phyloP scores from a whole-genome alignment of 2,329 filamentous ascomycete genomes.

The Claviceps sorghi region DNA sequence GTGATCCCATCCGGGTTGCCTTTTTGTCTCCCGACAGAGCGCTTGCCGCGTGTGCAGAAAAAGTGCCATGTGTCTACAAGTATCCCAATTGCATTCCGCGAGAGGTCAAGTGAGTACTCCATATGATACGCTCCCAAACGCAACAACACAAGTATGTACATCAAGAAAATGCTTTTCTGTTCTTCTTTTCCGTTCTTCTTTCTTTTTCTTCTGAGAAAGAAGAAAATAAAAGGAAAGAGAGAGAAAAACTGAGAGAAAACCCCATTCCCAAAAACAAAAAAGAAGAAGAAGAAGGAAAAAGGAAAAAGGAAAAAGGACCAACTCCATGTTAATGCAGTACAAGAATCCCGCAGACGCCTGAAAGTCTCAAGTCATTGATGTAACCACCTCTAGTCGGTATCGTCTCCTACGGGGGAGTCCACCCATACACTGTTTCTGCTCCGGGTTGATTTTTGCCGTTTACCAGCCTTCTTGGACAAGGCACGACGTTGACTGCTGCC shows the following conservation, averaged over 20 bases:
- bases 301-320: not conserved
- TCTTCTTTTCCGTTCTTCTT: not conserved
- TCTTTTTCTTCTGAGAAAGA: not conserved
- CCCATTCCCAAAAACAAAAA: not conserved
- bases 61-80: not conserved
- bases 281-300: not conserved
- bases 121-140: conserved; percentile 5
- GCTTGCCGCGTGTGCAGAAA: not conserved
- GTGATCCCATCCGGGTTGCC: not conserved
- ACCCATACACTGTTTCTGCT: conserved; percentile 13
- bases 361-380: not conserved
- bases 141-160: conserved; percentile 3
- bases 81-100: not conserved
- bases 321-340: conserved; percentile 1
- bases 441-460: conserved; percentile 16
- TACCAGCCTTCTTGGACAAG: conserved; percentile 17
- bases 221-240: not conserved
- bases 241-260: not conserved
- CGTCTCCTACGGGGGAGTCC: conserved; percentile 24
- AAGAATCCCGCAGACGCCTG: not conserved
- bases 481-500: conserved; percentile 15
- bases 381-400: conserved; percentile 16
- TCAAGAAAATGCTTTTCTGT: not conserved
- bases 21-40: not conserved
- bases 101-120: conserved; percentile 7